phyloP scores from a whole-genome alignment of 2,329 filamentous ascomycete species.

The Penicillium italicum region DNA sequence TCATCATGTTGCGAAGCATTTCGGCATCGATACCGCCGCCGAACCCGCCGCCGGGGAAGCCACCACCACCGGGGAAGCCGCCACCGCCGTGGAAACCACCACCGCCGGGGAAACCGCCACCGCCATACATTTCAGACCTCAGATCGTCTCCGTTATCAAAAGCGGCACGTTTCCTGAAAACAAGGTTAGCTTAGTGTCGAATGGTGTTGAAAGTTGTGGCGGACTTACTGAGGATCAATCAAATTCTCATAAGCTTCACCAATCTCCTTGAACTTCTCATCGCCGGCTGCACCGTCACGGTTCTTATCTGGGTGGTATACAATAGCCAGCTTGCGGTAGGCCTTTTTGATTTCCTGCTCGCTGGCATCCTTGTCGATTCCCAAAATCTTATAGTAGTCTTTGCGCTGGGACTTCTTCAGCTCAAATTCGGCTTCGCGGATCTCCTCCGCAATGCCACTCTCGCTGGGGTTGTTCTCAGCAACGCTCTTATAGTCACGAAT shows the following conservation, averaged over 20 bases:
- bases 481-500: conserved; percentile 85
- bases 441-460: conserved; percentile 76
- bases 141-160: conserved; percentile 94
- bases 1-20: conserved; percentile 82
- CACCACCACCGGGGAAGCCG: conserved; percentile 31
- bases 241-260: conserved; percentile 95
- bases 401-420: conserved; percentile 93
- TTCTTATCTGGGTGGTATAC: conserved; percentile 98
- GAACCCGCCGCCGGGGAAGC: conserved; percentile 35
- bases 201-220: neutral
- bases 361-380: conserved; percentile 79
- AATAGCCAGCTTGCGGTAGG: conserved; percentile 92
- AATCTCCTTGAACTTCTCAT: conserved; percentile 96
- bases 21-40: conserved; percentile 65
- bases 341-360: conserved; percentile 88
- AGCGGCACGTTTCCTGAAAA: conserved; percentile 70
- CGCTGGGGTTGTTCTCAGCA: conserved; percentile 75
- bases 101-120: conserved; percentile 45
- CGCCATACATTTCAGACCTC: conserved; percentile 76
- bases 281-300: conserved; percentile 69
- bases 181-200: conserved; percentile 10
- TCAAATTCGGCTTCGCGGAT: conserved; percentile 88
- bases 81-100: conserved; percentile 55
- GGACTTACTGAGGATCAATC: conserved; percentile 82
- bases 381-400: conserved; percentile 99